These are phyloP conservation scores for Podaxis pistillaris DNA, from an alignment of 768 basidiomycete genomes.

Conservation along the genomic window DNA sequence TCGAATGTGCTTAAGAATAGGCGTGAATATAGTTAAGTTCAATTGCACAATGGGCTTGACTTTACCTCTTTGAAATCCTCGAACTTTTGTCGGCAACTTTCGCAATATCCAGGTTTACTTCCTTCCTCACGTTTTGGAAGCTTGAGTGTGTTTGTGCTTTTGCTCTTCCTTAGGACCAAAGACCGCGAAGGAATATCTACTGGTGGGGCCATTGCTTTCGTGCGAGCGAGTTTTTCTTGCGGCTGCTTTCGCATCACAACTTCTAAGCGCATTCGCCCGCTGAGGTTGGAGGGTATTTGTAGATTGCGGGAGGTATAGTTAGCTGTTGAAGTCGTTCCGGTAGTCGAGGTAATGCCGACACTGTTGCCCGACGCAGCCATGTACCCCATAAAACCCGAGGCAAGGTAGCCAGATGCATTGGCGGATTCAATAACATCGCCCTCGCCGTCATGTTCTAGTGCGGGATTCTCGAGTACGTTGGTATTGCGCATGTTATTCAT, in stretches of 20 bases:
- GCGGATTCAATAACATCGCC: conserved; percentile 44
- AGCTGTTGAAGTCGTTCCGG: conserved; percentile 77
- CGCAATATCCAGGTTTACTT: conserved; percentile 94
- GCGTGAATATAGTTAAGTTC: conserved; percentile 5
- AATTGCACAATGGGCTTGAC: conserved; percentile 16
- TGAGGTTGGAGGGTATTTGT: conserved; percentile 52
- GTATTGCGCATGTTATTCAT: conserved; percentile 68
- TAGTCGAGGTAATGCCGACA: conserved; percentile 87
- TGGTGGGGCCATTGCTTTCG: conserved; percentile 66
- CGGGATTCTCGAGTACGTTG: background rate
- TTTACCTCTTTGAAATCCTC: conserved; percentile 81
- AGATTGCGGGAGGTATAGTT: conserved; percentile 43
- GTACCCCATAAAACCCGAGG: conserved; percentile 56
- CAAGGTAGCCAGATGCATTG: conserved; percentile 69
- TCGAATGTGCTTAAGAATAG: conserved; percentile 58
- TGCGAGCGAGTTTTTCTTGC: conserved; percentile 47
- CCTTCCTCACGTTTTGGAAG: conserved; percentile 81
- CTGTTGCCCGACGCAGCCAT: conserved; percentile 95
- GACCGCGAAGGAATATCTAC: conserved; percentile 52
- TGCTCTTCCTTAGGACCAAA: conserved; percentile 64
- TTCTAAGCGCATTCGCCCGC: conserved; percentile 58
- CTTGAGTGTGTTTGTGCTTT: conserved; percentile 76
- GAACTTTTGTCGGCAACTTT: conserved; percentile 91
- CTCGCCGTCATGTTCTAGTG: conserved; percentile 6
- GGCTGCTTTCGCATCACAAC: conserved; percentile 47